phyloP scores from a whole-genome alignment of 2,329 filamentous ascomycete genomes.

The Diatrype stigma region DNA sequence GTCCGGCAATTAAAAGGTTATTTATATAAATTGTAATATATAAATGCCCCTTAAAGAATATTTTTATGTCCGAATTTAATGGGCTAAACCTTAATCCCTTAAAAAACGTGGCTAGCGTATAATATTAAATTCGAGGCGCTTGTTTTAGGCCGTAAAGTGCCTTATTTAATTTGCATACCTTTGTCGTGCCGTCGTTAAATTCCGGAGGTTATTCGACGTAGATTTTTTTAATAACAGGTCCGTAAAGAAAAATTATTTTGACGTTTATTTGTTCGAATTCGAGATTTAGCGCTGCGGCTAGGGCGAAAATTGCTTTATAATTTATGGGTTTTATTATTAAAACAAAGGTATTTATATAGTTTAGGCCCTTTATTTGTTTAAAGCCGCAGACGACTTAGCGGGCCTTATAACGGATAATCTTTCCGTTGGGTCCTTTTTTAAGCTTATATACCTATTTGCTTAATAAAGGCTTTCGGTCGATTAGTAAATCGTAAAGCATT shows the following conservation, averaged over 20 bases:
- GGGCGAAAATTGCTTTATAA: too few relatives aligned
- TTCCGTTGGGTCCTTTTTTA: too few relatives aligned
- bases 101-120: constrained; percentile 2
- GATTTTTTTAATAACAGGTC: too few relatives aligned
- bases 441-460: background rate
- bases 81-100: background rate
- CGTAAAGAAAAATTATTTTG: too few relatives aligned
- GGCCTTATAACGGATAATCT: background rate
- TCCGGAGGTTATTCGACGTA: too few relatives aligned
- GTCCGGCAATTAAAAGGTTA: constrained; percentile 3
- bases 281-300: constrained; percentile 2
- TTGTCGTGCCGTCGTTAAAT: too few relatives aligned
- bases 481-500: background rate
- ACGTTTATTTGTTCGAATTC: constrained; percentile 9
- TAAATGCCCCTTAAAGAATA: constrained; percentile 5
- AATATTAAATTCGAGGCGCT: too few relatives aligned
- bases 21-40: constrained; percentile 7
- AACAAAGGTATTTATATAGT: too few relatives aligned
- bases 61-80: constrained; percentile 4
- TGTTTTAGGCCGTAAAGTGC: too few relatives aligned
- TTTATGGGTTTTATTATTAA: too few relatives aligned
- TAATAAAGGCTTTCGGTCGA: background rate
- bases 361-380: background rate
- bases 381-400: background rate
- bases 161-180: constrained; percentile 2